Evolutionary conservation across 495 filamentous ascomycete genomes (phyloP).

Genomic region (Neurospora sp.): DNA sequence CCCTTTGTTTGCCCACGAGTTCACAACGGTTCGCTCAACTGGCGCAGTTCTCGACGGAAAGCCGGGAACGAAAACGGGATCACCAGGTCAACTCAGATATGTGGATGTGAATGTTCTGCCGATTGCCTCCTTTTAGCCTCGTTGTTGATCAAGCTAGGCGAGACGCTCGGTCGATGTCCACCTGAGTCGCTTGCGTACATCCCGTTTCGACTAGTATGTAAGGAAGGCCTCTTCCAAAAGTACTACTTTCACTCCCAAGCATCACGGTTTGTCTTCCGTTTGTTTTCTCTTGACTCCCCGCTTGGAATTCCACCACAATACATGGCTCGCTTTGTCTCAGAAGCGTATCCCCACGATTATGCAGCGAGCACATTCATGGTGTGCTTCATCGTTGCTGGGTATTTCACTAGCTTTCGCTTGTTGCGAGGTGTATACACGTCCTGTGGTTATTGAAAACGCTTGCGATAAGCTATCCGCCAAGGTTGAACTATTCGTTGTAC

Average conservation of each 20-base stretch:
- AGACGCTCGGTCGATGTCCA: not conserved
- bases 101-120: not conserved
- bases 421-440: not conserved
- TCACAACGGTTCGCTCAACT: not conserved
- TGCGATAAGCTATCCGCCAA: not conserved
- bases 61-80: not conserved
- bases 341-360: not conserved
- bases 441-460: not conserved
- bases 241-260: not conserved
- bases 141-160: not conserved
- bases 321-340: not conserved
- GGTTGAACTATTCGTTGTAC: not conserved
- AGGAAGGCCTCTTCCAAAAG: not conserved
- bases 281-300: not conserved
- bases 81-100: not conserved
- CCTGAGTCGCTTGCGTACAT: not conserved
- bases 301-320: not conserved
- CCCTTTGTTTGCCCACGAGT: not conserved
- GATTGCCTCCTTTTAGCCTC: not conserved
- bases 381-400: not conserved
- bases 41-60: not conserved
- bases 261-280: not conserved
- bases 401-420: not conserved
- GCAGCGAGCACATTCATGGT: not conserved
- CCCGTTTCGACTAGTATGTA: not conserved